phyloP scores from a whole-genome alignment of 495 filamentous ascomycete genomes.

The Aspergillus heteromorphus region DNA sequence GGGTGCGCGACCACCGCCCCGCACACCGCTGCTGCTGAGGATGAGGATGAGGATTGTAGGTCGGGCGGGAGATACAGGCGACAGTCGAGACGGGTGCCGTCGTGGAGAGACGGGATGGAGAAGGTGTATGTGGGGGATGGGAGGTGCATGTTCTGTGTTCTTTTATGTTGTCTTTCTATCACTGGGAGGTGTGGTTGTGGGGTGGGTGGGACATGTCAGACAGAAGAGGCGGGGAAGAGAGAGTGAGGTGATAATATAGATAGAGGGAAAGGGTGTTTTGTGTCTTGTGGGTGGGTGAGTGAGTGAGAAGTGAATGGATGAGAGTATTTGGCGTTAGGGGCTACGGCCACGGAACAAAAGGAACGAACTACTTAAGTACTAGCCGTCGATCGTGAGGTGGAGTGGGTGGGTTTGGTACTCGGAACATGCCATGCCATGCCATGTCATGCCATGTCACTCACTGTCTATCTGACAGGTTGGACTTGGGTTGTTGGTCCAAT shows the following conservation, averaged over 20 bases:
- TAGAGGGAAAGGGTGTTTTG: too few species aligned
- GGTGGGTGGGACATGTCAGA: neutral
- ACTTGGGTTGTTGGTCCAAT: too few species aligned
- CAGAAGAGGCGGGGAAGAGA: neutral
- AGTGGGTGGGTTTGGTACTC: too few species aligned
- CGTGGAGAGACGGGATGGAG: conserved; percentile 77
- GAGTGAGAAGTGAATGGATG: neutral
- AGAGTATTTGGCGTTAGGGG: neutral
- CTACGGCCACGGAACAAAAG: neutral
- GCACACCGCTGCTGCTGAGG: conserved; percentile 38
- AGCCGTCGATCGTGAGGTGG: too few species aligned
- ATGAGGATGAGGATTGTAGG: conserved; percentile 27
- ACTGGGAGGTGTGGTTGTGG: neutral
- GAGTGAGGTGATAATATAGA: neutral
- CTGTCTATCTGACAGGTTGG: too few species aligned
- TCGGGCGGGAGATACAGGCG: conserved; percentile 54
- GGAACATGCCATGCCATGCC: too few species aligned
- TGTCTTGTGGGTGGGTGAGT: neutral
- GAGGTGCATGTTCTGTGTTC: conserved; percentile 22
- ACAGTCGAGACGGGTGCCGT: conserved; percentile 67
- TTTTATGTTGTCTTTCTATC: neutral
- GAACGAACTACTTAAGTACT: neutral
- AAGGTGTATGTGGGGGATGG: conserved; percentile 63
- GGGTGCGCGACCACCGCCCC: conserved; percentile 86
- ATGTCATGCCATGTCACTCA: too few species aligned